Percentiles rank a stretch among this genome's conserved stretches.
These are phyloP conservation scores for Cardamine occulta DNA, from an alignment of 345 rosid species.

Conservation along the genomic window DNA sequence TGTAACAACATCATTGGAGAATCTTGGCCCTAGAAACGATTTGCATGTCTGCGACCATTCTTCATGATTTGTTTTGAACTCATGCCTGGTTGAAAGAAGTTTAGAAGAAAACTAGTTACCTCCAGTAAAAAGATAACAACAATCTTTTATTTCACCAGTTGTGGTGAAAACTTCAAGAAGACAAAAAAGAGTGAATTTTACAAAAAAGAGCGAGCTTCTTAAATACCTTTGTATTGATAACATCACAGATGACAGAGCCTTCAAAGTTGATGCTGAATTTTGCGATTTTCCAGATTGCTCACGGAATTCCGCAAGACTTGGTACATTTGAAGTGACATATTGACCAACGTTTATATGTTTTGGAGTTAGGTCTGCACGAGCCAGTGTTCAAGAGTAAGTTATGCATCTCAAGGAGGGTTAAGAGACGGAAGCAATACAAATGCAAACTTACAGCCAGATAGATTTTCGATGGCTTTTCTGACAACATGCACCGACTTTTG, in stretches of 20 bases:
- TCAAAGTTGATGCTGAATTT: slow-evolving; percentile 57
- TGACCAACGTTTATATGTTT: slow-evolving; percentile 67
- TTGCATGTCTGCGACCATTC: slow-evolving; percentile 81
- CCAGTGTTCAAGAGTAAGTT: slow-evolving; percentile 28
- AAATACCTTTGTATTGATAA: slow-evolving; percentile 72
- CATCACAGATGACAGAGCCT: slow-evolving; percentile 82
- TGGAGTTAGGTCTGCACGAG: slow-evolving; percentile 70
- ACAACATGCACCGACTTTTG: slow-evolving; percentile 66
- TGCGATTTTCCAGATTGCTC: slow-evolving; percentile 54
- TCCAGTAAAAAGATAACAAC: neutral
- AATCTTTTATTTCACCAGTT: slow-evolving; percentile 2
- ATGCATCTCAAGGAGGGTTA: slow-evolving; percentile 2
- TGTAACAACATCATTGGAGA: slow-evolving; percentile 55
- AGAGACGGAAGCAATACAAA: neutral
- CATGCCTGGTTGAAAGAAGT: slow-evolving; percentile 62
- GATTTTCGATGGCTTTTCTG: slow-evolving; percentile 71
- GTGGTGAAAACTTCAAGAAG: slow-evolving; percentile 1
- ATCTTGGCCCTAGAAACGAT: slow-evolving; percentile 68
- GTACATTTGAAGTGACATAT: slow-evolving; percentile 67
- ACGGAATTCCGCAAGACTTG: slow-evolving; percentile 65
- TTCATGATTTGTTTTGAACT: slow-evolving; percentile 84
- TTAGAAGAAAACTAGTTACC: slow-evolving; percentile 2
- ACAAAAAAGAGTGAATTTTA: neutral
- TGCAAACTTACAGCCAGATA: slow-evolving; percentile 83
- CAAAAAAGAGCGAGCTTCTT: neutral